Percentiles rank a stretch among this genome's conserved stretches.
Evolutionary conservation across 306 rosid genomes (phyloP).

Genomic region (Gynostemma pentaphyllum): DNA sequence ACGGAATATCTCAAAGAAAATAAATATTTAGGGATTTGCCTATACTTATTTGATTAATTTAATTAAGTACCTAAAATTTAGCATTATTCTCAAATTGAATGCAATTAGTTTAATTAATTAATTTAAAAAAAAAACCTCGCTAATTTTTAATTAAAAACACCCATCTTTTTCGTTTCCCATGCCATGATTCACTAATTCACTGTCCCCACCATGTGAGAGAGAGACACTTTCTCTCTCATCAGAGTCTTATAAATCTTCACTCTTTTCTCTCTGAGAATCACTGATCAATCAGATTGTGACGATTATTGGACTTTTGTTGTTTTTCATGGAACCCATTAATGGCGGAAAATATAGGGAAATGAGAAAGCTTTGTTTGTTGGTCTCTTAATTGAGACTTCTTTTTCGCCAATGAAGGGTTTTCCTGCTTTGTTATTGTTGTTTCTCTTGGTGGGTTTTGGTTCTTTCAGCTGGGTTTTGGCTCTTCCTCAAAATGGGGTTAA

Average conservation of each 20-base stretch:
- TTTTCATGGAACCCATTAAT: background rate
- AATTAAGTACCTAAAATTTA: background rate
- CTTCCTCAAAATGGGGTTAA: constrained; percentile 20
- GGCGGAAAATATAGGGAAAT: constrained; percentile 10
- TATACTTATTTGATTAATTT: constrained; percentile 1
- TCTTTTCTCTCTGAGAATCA: background rate
- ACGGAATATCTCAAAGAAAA: background rate
- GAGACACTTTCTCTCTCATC: background rate
- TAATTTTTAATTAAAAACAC: constrained; percentile 25
- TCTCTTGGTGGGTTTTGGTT: constrained; percentile 22
- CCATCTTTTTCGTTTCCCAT: constrained; percentile 37
- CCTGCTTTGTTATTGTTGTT: constrained; percentile 23
- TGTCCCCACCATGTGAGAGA: constrained; percentile 42
- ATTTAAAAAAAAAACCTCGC: background rate
- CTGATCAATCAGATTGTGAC: background rate
- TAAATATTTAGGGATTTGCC: constrained; percentile 3
- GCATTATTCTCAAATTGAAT: background rate
- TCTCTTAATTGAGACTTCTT: constrained; percentile 15
- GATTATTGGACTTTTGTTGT: background rate
- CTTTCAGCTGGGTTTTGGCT: constrained; percentile 45
- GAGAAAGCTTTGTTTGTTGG: constrained; percentile 20
- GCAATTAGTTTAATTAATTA: background rate
- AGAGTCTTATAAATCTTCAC: constrained; percentile 10
- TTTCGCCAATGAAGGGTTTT: constrained; percentile 30
- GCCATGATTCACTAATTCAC: constrained; percentile 4